phyloP scores from a whole-genome alignment of 1,284 basidiomycete species.

The Ceratobasidium sp. region DNA sequence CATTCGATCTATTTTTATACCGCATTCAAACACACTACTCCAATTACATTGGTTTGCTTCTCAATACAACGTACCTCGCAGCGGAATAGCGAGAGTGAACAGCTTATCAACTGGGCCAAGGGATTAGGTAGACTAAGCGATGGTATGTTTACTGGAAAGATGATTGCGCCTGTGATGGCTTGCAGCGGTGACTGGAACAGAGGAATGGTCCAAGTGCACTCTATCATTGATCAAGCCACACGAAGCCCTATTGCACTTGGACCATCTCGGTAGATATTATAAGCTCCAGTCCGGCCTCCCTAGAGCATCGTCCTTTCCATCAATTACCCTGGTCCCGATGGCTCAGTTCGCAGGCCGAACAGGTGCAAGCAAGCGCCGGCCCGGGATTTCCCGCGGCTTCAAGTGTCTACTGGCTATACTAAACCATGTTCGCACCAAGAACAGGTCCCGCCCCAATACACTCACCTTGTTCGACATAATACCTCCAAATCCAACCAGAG shows the following conservation, averaged over 20 bases:
- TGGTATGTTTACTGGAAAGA: not conserved
- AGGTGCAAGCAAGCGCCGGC: conserved; percentile 22
- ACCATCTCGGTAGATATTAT: conserved; percentile 6
- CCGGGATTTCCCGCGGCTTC: conserved; percentile 22
- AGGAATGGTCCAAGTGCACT: conserved; percentile 30
- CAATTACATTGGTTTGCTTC: not conserved
- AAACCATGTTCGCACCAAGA: conserved; percentile 8
- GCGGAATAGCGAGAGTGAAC: no score
- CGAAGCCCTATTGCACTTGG: conserved; percentile 22
- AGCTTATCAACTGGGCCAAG: not conserved
- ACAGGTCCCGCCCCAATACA: conserved; percentile 27
- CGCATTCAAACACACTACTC: conserved; percentile 33
- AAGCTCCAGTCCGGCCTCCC: not conserved
- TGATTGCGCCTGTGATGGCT: not conserved
- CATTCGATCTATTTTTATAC: conserved; percentile 8
- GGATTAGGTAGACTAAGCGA: not conserved
- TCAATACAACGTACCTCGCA: not conserved
- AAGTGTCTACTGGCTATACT: conserved; percentile 21
- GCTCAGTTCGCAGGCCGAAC: conserved; percentile 8
- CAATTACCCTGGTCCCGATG: not conserved
- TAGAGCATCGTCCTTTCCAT: not conserved
- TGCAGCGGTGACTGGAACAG: conserved; percentile 1
- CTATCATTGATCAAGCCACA: conserved; percentile 19
- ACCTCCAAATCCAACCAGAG: not conserved
- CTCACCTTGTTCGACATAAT: conserved; percentile 35